Percentiles rank a stretch among this genome's conserved stretches.
Evolutionary conservation across 2,329 filamentous ascomycete species (phyloP).

Genomic region (Trichoderma sp.): DNA sequence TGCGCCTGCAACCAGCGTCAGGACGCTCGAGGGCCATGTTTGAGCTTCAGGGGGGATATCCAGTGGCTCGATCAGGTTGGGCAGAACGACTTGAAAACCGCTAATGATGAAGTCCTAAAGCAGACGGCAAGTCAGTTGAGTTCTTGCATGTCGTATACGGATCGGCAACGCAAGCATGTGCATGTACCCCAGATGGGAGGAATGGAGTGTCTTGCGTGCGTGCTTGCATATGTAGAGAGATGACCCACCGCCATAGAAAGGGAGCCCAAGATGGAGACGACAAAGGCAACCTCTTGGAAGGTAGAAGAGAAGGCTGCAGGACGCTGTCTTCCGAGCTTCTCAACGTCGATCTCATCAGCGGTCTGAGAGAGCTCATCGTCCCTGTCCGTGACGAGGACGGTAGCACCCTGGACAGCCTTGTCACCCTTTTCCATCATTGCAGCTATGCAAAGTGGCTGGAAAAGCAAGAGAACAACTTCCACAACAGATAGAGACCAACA

Average conservation of each 20-base stretch:
- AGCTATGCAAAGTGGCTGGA: not conserved
- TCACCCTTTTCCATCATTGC: conserved; percentile 24
- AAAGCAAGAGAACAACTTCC: not conserved
- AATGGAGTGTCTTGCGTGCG: conserved; percentile 22
- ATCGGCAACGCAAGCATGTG: conserved; percentile 3
- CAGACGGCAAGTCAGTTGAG: conserved; percentile 6
- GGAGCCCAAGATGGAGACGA: conserved; percentile 60
- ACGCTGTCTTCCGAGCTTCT: conserved; percentile 61
- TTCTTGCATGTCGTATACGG: not conserved
- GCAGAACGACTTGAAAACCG: conserved; percentile 72
- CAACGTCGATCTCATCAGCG: conserved; percentile 46
- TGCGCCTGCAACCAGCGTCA: conserved; percentile 56
- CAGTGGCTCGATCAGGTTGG: conserved; percentile 62
- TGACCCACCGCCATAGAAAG: conserved; percentile 58
- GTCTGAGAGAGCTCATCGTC: conserved; percentile 29
- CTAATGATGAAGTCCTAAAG: conserved; percentile 69
- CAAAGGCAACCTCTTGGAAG: conserved; percentile 60
- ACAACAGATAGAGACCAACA: not conserved
- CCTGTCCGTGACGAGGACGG: conserved; percentile 27
- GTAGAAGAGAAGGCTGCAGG: conserved; percentile 56
- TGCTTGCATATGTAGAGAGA: not conserved
- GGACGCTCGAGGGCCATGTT: conserved; percentile 66
- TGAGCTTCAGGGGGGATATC: conserved; percentile 61
- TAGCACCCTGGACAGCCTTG: conserved; percentile 24
- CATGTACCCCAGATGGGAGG: not conserved